Conservation (phyloP, 1,284 basidiomycete species). For the Austroboletus olivaceoglutinosus region DNA sequence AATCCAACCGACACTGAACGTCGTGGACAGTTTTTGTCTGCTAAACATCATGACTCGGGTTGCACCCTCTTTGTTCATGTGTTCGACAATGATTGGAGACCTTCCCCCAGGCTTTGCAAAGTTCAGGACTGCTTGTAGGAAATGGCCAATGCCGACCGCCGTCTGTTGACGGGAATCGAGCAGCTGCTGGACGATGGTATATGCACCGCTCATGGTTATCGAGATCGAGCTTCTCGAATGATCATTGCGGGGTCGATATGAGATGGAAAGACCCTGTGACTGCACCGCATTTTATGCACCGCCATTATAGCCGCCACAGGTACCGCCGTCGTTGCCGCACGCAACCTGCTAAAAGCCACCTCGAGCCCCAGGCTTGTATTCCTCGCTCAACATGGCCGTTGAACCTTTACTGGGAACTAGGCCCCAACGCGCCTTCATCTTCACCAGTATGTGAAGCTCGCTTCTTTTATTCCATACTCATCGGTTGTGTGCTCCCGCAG, state of each 20-base stretch:
- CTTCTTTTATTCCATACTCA: background rate
- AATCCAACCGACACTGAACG: background rate
- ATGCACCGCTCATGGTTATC: constrained; percentile 8
- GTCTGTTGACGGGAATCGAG: constrained; percentile 1
- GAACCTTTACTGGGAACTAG: constrained; percentile 64
- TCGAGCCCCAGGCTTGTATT: constrained; percentile 14
- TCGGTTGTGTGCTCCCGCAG: constrained; percentile 25
- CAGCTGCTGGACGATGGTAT: constrained; percentile 7
- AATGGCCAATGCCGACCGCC: constrained; percentile 8
- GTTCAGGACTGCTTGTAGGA: constrained; percentile 7
- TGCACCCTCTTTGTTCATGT: background rate
- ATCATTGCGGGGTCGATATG: no score
- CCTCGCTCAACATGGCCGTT: constrained; percentile 50
- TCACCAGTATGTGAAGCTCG: constrained; percentile 51
- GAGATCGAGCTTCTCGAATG: no score
- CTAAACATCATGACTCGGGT: background rate
- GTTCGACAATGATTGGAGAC: background rate
- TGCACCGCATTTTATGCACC: background rate
- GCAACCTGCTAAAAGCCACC: constrained; percentile 6
- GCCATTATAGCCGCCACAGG: background rate
- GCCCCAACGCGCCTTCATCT: constrained; percentile 64
- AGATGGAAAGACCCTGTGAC: background rate
- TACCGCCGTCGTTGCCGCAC: background rate
- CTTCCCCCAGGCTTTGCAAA: background rate
- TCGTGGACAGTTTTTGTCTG: background rate